These are phyloP conservation scores for Paxillus ammoniavirescens DNA, from an alignment of 768 basidiomycete species.

Conservation along the genomic window DNA sequence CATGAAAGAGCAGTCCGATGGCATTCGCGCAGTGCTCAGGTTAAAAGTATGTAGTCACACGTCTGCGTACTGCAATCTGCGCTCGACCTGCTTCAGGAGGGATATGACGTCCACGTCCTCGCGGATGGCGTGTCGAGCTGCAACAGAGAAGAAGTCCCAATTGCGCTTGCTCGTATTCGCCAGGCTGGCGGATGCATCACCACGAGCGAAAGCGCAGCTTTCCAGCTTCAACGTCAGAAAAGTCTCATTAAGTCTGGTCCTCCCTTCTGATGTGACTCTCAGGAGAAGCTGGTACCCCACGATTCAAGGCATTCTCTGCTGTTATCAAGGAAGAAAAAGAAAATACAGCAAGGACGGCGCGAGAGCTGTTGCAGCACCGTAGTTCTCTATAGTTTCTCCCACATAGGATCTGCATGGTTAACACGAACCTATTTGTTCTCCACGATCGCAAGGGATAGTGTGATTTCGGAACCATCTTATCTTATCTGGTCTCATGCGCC, in stretches of 20 bases:
- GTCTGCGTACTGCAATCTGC: conserved; percentile 87
- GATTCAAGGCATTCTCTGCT: conserved; percentile 70
- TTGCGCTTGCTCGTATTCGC: conserved; percentile 68
- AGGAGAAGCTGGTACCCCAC: conserved; percentile 60
- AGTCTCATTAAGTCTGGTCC: conserved; percentile 5
- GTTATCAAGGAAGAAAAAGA: conserved; percentile 80
- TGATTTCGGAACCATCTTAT: not conserved
- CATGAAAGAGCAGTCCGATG: not conserved
- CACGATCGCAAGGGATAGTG: too few relatives aligned
- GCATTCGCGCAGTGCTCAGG: not conserved
- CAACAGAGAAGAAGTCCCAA: conserved; percentile 75
- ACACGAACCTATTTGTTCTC: not conserved
- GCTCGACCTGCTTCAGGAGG: conserved; percentile 56
- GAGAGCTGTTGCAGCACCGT: conserved; percentile 31
- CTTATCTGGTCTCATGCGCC: not conserved
- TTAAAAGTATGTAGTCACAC: conserved; percentile 58
- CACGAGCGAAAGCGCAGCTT: conserved; percentile 80
- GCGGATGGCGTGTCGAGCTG: conserved; percentile 85
- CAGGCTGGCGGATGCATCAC: conserved; percentile 74
- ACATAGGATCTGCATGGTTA: not conserved
- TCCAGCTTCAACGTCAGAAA: conserved; percentile 66
- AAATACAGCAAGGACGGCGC: conserved; percentile 43
- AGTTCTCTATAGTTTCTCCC: conserved; percentile 11
- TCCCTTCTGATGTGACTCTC: conserved; percentile 12
- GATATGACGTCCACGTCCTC: conserved; percentile 62